These are phyloP conservation scores for Apostasia ramifera DNA, from an alignment of 106 monocot genomes.

Conservation along the genomic window DNA sequence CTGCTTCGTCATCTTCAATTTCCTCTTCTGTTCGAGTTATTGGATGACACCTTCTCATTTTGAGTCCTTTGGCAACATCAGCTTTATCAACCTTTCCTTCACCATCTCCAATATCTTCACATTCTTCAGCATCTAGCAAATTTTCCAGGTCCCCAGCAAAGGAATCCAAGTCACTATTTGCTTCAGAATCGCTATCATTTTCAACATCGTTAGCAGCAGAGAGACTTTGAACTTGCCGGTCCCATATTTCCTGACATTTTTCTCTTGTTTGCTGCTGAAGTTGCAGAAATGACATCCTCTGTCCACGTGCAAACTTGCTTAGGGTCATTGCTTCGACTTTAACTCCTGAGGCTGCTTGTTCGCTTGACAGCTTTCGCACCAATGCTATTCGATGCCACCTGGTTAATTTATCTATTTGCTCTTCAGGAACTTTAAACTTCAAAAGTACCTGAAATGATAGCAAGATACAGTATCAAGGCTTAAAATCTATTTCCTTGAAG, in stretches of 20 bases:
- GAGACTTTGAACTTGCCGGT: slow-evolving; percentile 87
- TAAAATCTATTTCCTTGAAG: background rate
- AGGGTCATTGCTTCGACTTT: slow-evolving; percentile 73
- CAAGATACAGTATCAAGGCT: background rate
- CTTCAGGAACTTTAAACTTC: slow-evolving; percentile 80
- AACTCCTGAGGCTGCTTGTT: slow-evolving; percentile 83
- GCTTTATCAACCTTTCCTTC: slow-evolving; percentile 49
- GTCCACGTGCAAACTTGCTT: slow-evolving; percentile 94
- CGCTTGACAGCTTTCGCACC: slow-evolving; percentile 94
- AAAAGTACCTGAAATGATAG: slow-evolving; percentile 56
- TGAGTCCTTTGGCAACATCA: slow-evolving; percentile 71
- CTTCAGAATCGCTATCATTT: slow-evolving; percentile 76
- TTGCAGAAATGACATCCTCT: slow-evolving; percentile 94
- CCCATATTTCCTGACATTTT: slow-evolving; percentile 99
- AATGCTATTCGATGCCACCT: slow-evolving; percentile 97
- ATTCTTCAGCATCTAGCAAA: slow-evolving; percentile 93
- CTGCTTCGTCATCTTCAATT: slow-evolving; percentile 81
- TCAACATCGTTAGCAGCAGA: slow-evolving; percentile 79
- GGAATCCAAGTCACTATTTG: slow-evolving; percentile 94
- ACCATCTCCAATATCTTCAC: slow-evolving; percentile 52
- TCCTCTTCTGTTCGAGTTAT: slow-evolving; percentile 79
- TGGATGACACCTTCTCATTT: slow-evolving; percentile 80
- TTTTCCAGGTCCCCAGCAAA: slow-evolving; percentile 99
- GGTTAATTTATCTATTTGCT: slow-evolving; percentile 83
- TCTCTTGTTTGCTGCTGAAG: slow-evolving; percentile 98